Base-by-base conservation (phyloP, 257 asterid genomes). In the Marsdenia floribunda region DNA sequence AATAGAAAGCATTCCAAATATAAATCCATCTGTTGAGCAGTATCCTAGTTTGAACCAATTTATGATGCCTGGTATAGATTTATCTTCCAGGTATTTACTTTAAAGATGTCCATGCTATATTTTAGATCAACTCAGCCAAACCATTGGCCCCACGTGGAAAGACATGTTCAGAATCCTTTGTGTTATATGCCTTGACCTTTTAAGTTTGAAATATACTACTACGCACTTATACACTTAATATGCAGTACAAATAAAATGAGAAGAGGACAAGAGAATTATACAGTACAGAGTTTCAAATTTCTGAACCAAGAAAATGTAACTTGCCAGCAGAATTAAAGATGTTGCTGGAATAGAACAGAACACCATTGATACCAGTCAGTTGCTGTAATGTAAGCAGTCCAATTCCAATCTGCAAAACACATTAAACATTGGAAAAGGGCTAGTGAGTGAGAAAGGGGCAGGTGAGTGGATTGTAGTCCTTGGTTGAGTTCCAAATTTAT, bases 381-480 rank as follows among this genome's bases (percentile, higher is more conserved):
- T 93, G 98, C 84, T 93, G 98, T 77, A 93, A 90, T 80, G 89
- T 76, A 57, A 93, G 90, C 53, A 91, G 80, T 83, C 96, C 97
- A 73, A 91, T 88, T 81, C 98, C 98, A 6, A 93, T 78, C 97
- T 92, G 87, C 78, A 70, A 65, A 33, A 75, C 22, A 67, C 24
- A 71, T 57, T 40, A 40, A 61, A 26, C 57, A 68, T 73, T 73
- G 38, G 72, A 42, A 58, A 63, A 68, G 73, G 35, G 21, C 19
- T 55, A 38, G 33, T 38, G 19, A 44, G 15, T 37, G 53, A 22
- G 53, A 42, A 29, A 24, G 42, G 64, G 50, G 53, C 58, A 67
- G n/a, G 46, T 3, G 29, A 52, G 11, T 9, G 16, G n/a, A 53
- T 40, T 22, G 46, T 29, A 4, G 35, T 35, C 46, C 22, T 18